Percentiles rank a stretch among this genome's conserved stretches.
phyloP scores from a whole-genome alignment of 225 moss, liverwort and hornwort genomes.

The Rhytidiadelphus loreus region DNA sequence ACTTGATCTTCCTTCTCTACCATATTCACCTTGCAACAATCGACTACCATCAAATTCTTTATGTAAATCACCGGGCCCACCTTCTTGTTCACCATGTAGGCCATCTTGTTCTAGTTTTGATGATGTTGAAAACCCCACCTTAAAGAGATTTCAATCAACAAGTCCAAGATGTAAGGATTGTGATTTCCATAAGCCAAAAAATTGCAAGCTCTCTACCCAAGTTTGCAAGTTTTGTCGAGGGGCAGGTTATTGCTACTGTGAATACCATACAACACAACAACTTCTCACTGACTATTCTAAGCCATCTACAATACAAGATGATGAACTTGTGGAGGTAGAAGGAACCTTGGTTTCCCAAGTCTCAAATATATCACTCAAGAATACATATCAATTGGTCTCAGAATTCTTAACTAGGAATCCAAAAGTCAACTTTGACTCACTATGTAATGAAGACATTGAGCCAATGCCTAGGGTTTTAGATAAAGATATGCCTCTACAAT shows the following conservation, averaged over 20 bases:
- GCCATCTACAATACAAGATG: neutral
- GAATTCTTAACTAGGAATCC: neutral
- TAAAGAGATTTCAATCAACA: conserved; percentile 4
- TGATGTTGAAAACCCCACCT: neutral
- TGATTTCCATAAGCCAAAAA: conserved; percentile 21
- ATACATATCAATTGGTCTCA: neutral
- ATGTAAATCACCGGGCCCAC: neutral
- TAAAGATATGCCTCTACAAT: neutral
- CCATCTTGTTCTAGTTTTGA: neutral
- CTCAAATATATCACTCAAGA: neutral
- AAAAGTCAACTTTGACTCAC: neutral
- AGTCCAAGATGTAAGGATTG: conserved; percentile 16
- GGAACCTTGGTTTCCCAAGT: neutral
- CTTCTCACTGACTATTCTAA: neutral
- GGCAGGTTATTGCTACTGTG: neutral
- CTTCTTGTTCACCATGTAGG: neutral
- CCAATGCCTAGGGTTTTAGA: neutral
- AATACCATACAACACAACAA: neutral
- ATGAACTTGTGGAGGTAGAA: neutral
- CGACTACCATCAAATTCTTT: neutral
- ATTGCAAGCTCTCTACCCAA: conserved; percentile 20
- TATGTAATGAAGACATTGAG: neutral
- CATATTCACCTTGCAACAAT: neutral
- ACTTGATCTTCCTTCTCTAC: neutral
- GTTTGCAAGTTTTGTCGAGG: conserved; percentile 28